Conservation (phyloP, 768 basidiomycete species). For the Erythrobasidium yunnanense region DNA sequence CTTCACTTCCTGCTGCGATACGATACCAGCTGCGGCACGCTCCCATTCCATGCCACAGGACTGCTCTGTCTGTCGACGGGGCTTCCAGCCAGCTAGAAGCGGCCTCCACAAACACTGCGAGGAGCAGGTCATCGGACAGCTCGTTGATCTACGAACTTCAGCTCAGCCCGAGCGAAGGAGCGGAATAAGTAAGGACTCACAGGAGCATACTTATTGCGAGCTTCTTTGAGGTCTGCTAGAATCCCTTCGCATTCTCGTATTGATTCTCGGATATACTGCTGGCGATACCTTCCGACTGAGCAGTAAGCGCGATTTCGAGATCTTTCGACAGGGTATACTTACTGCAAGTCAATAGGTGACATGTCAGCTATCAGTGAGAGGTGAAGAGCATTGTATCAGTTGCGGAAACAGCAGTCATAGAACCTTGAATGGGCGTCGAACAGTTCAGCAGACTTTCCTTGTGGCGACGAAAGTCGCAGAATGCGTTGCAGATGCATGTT, state of each 20-base stretch:
- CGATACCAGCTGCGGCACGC: background rate
- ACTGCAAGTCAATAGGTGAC: too few species aligned
- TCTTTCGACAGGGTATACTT: too few species aligned
- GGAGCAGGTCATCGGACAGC: background rate
- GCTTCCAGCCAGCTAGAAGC: background rate
- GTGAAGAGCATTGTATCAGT: too few species aligned
- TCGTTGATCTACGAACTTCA: background rate
- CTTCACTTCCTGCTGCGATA: background rate
- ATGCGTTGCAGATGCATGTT: too few species aligned
- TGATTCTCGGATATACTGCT: too few species aligned
- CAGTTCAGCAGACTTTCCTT: too few species aligned
- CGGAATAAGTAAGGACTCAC: background rate
- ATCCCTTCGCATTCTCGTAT: background rate
- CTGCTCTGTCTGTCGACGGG: background rate
- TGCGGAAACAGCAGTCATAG: too few species aligned
- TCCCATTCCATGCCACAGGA: background rate
- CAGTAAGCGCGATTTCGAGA: too few species aligned
- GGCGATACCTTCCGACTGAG: too few species aligned
- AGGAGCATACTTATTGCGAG: background rate
- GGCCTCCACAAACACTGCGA: background rate
- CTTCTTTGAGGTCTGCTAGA: background rate
- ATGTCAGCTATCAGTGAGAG: too few species aligned
- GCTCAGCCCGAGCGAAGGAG: background rate
- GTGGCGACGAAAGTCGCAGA: too few species aligned
- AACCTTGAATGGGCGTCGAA: too few species aligned